These are phyloP conservation scores for Jimgerdemannia lactiflua DNA, from an alignment of 192 early-diverging fungal genomes.

Conservation along the genomic window DNA sequence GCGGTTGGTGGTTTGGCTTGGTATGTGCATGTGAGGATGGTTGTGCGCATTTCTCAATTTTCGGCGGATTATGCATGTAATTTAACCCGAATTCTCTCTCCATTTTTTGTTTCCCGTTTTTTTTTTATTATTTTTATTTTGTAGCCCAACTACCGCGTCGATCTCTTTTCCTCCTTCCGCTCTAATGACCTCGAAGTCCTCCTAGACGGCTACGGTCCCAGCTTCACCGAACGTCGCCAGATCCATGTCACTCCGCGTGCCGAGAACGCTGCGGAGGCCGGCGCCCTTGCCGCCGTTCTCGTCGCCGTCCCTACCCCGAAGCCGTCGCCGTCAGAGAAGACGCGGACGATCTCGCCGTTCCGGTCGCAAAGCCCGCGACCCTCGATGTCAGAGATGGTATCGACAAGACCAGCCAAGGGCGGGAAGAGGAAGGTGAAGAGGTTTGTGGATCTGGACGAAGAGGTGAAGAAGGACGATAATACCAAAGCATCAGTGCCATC, in stretches of 20 bases:
- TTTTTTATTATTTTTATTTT: background rate
- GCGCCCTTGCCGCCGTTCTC: slow-evolving; percentile 2
- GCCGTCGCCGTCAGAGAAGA: background rate
- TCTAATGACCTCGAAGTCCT: slow-evolving; percentile 39
- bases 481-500: background rate
- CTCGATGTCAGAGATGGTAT: background rate
- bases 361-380: background rate
- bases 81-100: too few relatives aligned
- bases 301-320: background rate
- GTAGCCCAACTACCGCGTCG: slow-evolving; percentile 45
- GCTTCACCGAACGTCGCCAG: slow-evolving; percentile 39
- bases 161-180: slow-evolving; percentile 45
- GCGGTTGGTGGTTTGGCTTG: background rate
- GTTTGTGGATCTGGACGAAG: background rate
- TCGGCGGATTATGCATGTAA: slow-evolving; percentile 2
- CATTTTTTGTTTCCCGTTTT: slow-evolving; percentile 6
- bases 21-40: background rate
- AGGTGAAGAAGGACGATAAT: slow-evolving; percentile 4
- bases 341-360: slow-evolving; percentile 18
- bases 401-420: slow-evolving; percentile 9
- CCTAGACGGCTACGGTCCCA: slow-evolving; percentile 48
- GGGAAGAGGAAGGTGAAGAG: slow-evolving; percentile 14
- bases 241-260: slow-evolving; percentile 12
- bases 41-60: background rate
- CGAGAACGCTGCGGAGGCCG: background rate